Evolutionary conservation across 2,329 filamentous ascomycete genomes (phyloP), one percentile per base, ranked within the genome.

Genomic region (Colletotrichum falcatum): DNA sequence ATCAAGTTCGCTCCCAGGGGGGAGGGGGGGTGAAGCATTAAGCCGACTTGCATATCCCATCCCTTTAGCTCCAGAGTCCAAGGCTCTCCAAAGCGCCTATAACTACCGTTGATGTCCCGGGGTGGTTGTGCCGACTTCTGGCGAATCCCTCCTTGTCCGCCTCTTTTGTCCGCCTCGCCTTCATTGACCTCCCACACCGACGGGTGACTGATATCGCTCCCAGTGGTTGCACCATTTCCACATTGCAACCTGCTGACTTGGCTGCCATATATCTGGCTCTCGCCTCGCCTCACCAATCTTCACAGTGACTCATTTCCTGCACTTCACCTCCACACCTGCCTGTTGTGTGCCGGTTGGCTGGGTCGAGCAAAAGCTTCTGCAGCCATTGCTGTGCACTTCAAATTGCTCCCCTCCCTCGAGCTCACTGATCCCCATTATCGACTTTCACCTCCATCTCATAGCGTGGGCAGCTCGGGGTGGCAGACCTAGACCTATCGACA

Each of bases 231-330:
- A 77, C 74, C 65, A 64, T 73, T 59, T 53, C 33, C 61, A 70
- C 33, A 66, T 60, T 49, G 16, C 73, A 62, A 61, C 65, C 72
- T 65, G 59, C 61, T 65, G 61, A 71, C 72, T 62, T 65, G 71
- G 30, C 74, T 74, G 70, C 68, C 80, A 80, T 83, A 83, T 83
- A 83, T 77, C 74, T 76, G 60, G 44, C 73, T 73, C 75, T 76
- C 77, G 72, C 74, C 77, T 79, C 76, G 77, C 77, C 81, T 83
- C 81, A 82, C 81, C 77, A 69, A 76, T 76, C 77, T 81, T 83
- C 81, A 83, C 81, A 71, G 77, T 81, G 80, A 82, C 80, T 82
- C 81, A 82, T 79, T 78, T 74, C 75, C 77, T 75, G 73, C 73
- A 74, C 72, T 75, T 70, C 74, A 75, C 71, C 75, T 76, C 75